These are phyloP conservation scores for Mucor saturninus DNA, from an alignment of 371 early-diverging fungal species.

Conservation along the genomic window DNA sequence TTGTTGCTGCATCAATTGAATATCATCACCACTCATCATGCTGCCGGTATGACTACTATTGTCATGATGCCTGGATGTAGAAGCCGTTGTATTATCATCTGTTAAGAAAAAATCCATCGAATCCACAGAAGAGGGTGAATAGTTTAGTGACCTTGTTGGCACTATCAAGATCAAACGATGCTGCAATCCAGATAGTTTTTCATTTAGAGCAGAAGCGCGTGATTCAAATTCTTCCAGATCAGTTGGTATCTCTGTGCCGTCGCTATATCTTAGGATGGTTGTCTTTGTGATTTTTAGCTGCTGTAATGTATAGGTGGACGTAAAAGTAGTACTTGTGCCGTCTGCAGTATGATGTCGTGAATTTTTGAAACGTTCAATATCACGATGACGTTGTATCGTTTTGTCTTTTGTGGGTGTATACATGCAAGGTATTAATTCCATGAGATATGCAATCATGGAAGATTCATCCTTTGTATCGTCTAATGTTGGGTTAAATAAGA, in stretches of 20 bases:
- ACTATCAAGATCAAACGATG: conserved; percentile 34
- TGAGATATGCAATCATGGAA: not conserved
- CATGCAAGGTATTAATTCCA: conserved; percentile 8
- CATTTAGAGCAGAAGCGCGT: conserved; percentile 26
- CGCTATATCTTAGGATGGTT: conserved; percentile 25
- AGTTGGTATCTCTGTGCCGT: conserved; percentile 29
- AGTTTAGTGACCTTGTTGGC: conserved; percentile 39
- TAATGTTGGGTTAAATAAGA: conserved; percentile 18
- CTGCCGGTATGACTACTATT: conserved; percentile 17
- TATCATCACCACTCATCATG: conserved; percentile 14
- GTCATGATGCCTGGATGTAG: conserved; percentile 8
- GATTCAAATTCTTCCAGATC: conserved; percentile 38
- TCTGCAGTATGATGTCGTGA: conserved; percentile 14
- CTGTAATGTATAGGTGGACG: conserved; percentile 42
- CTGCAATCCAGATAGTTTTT: conserved; percentile 41
- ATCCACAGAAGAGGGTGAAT: conserved; percentile 17
- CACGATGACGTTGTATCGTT: conserved; percentile 19
- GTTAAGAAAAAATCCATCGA: conserved; percentile 25
- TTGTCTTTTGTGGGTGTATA: conserved; percentile 14
- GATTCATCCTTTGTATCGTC: conserved; percentile 4
- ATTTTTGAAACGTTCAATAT: conserved; percentile 30
- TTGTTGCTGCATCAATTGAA: conserved; percentile 15
- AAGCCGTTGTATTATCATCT: conserved; percentile 23
- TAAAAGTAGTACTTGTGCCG: conserved; percentile 27
- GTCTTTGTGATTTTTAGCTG: conserved; percentile 45